These are phyloP conservation scores for Pichia exigua DNA, from an alignment of 805 yeast species.

Conservation along the genomic window DNA sequence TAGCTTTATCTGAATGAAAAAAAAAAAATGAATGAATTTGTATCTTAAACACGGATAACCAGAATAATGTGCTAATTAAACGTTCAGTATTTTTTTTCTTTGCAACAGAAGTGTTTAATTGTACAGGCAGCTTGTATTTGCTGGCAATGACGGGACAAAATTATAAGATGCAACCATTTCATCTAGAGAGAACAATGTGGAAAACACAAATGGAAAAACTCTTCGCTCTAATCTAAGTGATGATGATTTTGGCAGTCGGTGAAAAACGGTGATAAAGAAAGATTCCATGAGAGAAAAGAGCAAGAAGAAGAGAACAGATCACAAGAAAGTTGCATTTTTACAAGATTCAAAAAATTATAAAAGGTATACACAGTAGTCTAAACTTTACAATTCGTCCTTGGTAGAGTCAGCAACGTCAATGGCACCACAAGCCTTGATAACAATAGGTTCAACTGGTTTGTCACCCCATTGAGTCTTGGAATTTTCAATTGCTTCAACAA, in stretches of 20 bases:
- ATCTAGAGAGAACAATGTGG: neutral
- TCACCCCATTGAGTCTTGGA: slow-evolving; percentile 66
- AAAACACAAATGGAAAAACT: neutral
- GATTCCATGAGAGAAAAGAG: too few relatives aligned
- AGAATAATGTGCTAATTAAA: too few relatives aligned
- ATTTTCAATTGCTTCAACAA: slow-evolving; percentile 65
- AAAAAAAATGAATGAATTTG: too few relatives aligned
- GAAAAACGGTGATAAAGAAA: too few relatives aligned
- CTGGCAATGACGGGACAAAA: too few relatives aligned
- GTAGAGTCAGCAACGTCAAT: slow-evolving; percentile 24
- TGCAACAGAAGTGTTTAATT: too few relatives aligned
- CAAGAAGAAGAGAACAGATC: too few relatives aligned
- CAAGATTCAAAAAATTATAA: too few relatives aligned
- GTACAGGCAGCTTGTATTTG: neutral
- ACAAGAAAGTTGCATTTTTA: neutral
- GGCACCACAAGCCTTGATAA: slow-evolving; percentile 67
- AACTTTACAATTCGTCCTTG: slow-evolving; percentile 30
- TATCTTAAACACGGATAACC: too few relatives aligned
- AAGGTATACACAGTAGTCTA: neutral
- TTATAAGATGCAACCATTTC: neutral
- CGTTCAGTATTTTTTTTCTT: too few relatives aligned
- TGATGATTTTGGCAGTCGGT: too few relatives aligned
- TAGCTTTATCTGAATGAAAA: too few relatives aligned
- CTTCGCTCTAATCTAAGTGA: neutral
- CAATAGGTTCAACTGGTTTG: slow-evolving; percentile 59